Evolutionary conservation across 2,329 filamentous ascomycete genomes (phyloP), one percentile per base, ranked within the genome.

Genomic region (Colletotrichum sp.): DNA sequence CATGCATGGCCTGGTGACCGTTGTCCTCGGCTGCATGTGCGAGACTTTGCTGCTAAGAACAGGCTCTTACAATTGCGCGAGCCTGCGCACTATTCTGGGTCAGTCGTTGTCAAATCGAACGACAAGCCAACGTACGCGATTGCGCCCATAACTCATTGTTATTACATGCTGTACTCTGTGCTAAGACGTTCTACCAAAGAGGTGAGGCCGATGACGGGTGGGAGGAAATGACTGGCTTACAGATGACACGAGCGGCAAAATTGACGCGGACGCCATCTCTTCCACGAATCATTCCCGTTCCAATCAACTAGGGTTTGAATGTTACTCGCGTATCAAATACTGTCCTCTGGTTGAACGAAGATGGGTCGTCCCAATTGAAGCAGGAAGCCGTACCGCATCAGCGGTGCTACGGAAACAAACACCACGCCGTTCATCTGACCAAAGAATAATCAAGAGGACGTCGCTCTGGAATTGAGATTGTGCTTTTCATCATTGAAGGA

Each of bases 21-120:
- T 39, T 49, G 44, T 57, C 75, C 52, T 71, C 67, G 67, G 66
- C 32, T 71, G 44, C 66, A 76, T 69, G 52, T 71, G 26, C 49
- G 34, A 34, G 32, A 71, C 32, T 28, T 16, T 57, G 30, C 24
- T 39, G 39, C 26, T n/a, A 7, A 16, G 13, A 49, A 67, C 28
- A 13, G n/a, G 55, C 21, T 59, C 21, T 28, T 26, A 21, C 52
- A 16, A 57, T 15, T 63, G 6, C 28, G 16, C 28, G 34, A 60
- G 10, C 57, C 15, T 30, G 57, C 24, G 15, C 57, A 60, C 13
- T 30, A 21, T 21, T 21, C 4, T 7, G 8, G 4, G 10, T 49
- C 3, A 21, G 18, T 2, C n/a, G 2, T 13, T 21, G 18, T n/a
- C n/a, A 49, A 59, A 28, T 18, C 24, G 26, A 16, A 59, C 26